Conservation (phyloP, 768 basidiomycete genomes). For the Tulasnella sp. region DNA sequence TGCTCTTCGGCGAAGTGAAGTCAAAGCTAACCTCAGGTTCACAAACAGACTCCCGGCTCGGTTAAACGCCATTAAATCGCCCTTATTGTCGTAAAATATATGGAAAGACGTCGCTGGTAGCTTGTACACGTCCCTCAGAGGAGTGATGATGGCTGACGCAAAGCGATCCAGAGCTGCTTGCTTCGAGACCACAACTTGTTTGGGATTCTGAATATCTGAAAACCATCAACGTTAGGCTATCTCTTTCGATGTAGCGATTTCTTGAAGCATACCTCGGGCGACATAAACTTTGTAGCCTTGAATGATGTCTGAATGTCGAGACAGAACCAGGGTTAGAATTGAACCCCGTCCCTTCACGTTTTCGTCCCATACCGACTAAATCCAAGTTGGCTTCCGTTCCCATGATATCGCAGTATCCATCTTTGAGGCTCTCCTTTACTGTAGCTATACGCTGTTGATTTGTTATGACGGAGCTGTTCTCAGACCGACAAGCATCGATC, state of each 20-base stretch:
- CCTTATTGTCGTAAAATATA: conserved; percentile 81
- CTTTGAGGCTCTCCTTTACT: conserved; percentile 74
- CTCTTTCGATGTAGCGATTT: neutral
- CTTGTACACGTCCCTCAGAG: conserved; percentile 70
- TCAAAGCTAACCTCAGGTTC: conserved; percentile 55
- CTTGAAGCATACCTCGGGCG: conserved; percentile 55
- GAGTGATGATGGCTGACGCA: conserved; percentile 61
- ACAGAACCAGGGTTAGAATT: neutral
- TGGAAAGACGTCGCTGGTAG: conserved; percentile 76
- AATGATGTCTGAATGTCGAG: conserved; percentile 15
- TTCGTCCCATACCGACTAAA: conserved; percentile 55
- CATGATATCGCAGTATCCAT: conserved; percentile 81
- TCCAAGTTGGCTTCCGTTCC: conserved; percentile 64
- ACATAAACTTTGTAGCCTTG: conserved; percentile 42
- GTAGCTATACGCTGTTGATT: conserved; percentile 70
- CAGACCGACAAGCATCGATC: conserved; percentile 70
- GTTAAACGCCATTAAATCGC: conserved; percentile 92
- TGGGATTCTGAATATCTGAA: conserved; percentile 60
- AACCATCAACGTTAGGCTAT: conserved; percentile 7
- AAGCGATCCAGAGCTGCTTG: conserved; percentile 68
- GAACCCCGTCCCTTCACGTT: neutral
- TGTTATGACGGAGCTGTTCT: conserved; percentile 61
- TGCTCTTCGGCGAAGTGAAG: neutral
- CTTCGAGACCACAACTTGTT: conserved; percentile 57
- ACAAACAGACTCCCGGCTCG: conserved; percentile 84